Evolutionary conservation across 1,139 yeast genomes (phyloP).

Genomic region (Hyphopichia wangnamkhiaoensis): DNA sequence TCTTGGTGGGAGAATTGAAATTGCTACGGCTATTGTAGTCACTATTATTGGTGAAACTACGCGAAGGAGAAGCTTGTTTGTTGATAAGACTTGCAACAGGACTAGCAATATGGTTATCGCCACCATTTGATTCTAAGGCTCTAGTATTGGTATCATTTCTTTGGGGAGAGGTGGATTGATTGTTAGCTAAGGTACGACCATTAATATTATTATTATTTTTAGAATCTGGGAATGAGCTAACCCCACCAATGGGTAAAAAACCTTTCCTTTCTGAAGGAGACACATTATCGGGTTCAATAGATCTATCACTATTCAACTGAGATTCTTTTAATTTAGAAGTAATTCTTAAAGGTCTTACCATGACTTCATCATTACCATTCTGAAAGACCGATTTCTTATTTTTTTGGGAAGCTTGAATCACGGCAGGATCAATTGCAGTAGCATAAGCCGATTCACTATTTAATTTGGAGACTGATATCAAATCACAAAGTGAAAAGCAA

Average conservation of each 20-base stretch:
- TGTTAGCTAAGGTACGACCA: no score
- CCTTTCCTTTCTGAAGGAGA: slow-evolving; percentile 1
- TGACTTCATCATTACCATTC: slow-evolving; percentile 30
- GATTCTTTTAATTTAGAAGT: slow-evolving; percentile 42
- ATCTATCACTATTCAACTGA: slow-evolving; percentile 4
- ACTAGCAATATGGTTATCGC: no score
- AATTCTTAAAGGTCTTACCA: slow-evolving; percentile 61
- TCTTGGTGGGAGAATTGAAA: no score
- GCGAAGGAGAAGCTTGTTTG: neutral
- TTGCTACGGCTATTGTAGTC: no score
- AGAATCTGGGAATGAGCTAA: neutral
- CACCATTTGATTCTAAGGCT: no score
- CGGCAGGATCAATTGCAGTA: slow-evolving; percentile 9
- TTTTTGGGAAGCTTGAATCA: neutral
- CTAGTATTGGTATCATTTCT: neutral
- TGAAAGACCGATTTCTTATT: neutral
- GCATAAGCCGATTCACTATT: slow-evolving; percentile 20
- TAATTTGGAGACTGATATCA: slow-evolving; percentile 58
- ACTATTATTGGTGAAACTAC: no score
- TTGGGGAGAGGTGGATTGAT: neutral
- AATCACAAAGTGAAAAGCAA: slow-evolving; percentile 71
- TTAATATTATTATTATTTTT: neutral
- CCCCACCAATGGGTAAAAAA: neutral
- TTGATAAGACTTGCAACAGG: no score
- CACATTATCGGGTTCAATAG: neutral